Evolutionary conservation across 306 rosid species (phyloP).

Genomic region (Malus domestica): DNA sequence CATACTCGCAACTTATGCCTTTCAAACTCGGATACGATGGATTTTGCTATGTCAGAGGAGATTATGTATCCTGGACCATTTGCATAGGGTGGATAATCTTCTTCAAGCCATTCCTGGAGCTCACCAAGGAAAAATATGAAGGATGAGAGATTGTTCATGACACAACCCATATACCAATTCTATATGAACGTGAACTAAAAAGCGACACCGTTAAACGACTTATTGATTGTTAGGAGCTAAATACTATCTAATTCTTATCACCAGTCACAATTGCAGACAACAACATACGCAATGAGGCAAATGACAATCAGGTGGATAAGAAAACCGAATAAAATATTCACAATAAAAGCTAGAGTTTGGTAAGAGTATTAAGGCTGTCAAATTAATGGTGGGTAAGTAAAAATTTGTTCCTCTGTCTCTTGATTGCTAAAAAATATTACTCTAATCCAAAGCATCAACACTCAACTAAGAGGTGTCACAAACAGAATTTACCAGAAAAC

Average conservation of each 20-base stretch:
- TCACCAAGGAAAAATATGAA: background rate
- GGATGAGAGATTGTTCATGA: background rate
- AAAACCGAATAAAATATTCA: background rate
- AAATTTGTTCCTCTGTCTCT: background rate
- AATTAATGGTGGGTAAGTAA: background rate
- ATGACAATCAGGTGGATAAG: background rate
- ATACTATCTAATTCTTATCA: background rate
- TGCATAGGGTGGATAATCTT: conserved; percentile 90
- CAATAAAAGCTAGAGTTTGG: background rate
- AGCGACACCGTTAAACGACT: background rate
- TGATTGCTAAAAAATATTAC: background rate
- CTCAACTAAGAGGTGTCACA: background rate
- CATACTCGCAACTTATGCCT: conserved; percentile 62
- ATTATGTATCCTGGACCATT: conserved; percentile 87
- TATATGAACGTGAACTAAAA: background rate
- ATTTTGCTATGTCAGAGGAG: conserved; percentile 65
- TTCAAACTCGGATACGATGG: conserved; percentile 63
- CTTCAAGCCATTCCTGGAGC: conserved; percentile 88
- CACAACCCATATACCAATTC: background rate
- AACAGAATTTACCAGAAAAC: background rate
- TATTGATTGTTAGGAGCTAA: background rate
- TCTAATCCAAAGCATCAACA: background rate
- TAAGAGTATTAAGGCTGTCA: background rate
- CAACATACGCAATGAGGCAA: background rate
- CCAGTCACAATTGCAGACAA: background rate